Percentiles rank a stretch among this genome's conserved stretches.
phyloP scores from a whole-genome alignment of 2,329 filamentous ascomycete species.

The Neofusicoccum cordaticola region DNA sequence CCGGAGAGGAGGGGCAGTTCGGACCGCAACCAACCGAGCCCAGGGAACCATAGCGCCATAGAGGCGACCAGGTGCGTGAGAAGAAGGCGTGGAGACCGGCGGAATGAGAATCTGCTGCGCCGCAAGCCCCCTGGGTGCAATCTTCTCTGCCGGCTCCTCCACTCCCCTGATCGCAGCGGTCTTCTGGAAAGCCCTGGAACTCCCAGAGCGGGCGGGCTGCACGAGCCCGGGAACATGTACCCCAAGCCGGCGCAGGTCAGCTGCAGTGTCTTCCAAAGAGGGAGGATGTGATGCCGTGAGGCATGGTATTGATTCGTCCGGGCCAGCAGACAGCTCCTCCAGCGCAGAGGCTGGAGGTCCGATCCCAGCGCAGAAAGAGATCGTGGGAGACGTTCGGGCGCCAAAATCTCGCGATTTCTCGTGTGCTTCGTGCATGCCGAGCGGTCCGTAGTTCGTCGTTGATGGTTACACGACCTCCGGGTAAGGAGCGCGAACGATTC shows the following conservation, averaged over 20 bases:
- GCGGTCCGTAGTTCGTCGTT: background rate
- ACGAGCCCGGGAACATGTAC: background rate
- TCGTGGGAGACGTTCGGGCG: background rate
- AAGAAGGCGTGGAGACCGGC: background rate
- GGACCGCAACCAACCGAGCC: conserved; percentile 23
- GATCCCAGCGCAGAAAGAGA: background rate
- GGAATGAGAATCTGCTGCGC: background rate
- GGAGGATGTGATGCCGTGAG: background rate
- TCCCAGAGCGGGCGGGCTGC: background rate
- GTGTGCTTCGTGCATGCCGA: background rate
- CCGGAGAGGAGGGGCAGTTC: background rate
- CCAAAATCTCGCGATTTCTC: background rate
- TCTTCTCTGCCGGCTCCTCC: background rate
- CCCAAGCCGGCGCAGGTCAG: background rate
- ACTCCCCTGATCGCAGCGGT: background rate
- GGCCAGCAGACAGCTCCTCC: background rate
- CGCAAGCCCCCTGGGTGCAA: background rate
- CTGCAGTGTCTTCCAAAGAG: background rate
- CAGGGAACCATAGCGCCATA: background rate
- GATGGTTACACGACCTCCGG: background rate
- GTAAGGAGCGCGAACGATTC: background rate
- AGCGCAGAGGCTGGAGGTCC: background rate
- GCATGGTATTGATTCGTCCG: conserved; percentile 5
- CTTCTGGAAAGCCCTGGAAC: conserved; percentile 4
- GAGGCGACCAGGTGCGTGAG: background rate